These are phyloP conservation scores for Mycena vitilis DNA, from an alignment of 768 basidiomycete genomes.

Conservation along the genomic window DNA sequence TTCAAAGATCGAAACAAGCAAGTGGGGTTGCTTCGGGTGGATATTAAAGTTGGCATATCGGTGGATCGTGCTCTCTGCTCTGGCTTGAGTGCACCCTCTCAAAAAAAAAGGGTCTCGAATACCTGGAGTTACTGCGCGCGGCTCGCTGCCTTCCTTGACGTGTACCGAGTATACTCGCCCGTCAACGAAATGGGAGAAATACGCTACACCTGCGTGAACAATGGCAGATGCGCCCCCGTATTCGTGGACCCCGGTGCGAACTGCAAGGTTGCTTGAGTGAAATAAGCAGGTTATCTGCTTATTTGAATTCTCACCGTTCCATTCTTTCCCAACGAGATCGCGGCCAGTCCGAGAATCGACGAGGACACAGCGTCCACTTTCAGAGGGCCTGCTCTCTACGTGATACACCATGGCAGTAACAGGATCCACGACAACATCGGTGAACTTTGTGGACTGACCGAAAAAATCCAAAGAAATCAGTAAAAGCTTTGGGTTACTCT, in stretches of 20 bases:
- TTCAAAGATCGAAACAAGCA: conserved; percentile 67
- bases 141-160: conserved; percentile 43
- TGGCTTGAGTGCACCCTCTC: neutral
- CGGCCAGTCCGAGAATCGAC: conserved; percentile 52
- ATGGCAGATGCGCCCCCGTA: conserved; percentile 77
- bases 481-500: no score
- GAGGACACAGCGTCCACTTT: conserved; percentile 49
- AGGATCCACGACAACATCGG: conserved; percentile 57
- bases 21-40: conserved; percentile 56
- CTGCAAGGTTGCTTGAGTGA: conserved; percentile 29
- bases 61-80: conserved; percentile 50
- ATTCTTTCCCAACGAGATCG: conserved; percentile 64
- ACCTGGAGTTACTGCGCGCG: conserved; percentile 68
- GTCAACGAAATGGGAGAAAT: conserved; percentile 70
- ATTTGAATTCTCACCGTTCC: conserved; percentile 45
- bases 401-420: conserved; percentile 55
- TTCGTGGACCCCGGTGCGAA: conserved; percentile 59
- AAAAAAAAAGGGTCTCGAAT: conserved; percentile 42
- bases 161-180: conserved; percentile 62
- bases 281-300: no score
- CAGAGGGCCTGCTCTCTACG: conserved; percentile 60
- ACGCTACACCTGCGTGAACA: conserved; percentile 59
- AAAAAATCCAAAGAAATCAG: neutral
- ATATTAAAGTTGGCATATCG: conserved; percentile 67
- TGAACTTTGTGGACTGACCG: conserved; percentile 37